Evolutionary conservation across 768 basidiomycete species (phyloP), one percentile per base, ranked within the genome.

Genomic region (Trametes sanguinea): DNA sequence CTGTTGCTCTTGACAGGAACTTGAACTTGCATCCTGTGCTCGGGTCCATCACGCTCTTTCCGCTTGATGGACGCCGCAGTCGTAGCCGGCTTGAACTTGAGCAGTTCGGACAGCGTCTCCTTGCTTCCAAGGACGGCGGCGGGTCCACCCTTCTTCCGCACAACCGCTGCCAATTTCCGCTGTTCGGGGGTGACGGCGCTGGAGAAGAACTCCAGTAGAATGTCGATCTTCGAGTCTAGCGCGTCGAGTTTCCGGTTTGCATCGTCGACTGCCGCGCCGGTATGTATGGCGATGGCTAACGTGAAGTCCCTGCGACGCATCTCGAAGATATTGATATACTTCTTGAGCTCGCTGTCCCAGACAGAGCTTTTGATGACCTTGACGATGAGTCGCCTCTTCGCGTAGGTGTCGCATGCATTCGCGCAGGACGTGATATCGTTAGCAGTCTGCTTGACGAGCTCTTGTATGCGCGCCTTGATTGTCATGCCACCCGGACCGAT

Each of bases 401-500:
- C 54, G 54, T 76, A 76, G 2, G 72, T 66, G 50, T 76, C 73
- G 54, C 75, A 76, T 1, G 65, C 58, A 43, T 73, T 76, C 17
- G 68, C 73, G 55, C 75, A 76, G 2, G 64, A 32, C 56, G 71
- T 70, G 61, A 76, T 75, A 42, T 76, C 74, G 4, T 71, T 54
- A 2, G 70, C 73, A 0, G 69, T 71, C n/a, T 57, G 37, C 27
- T 65, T 61, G 6, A 74, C 61, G 8, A 79, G 69, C 1, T 59
- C 61, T 35, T 75, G 69, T 62, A 80, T 57, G 4, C 77, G 73
- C 4, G 71, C 75, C 33, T 73, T 63, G 61, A 79, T 70, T 1
- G 65, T 74, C 16, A 48, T 71, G 3, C 75, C 76, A 52, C 76
- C 74, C 0, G 72, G 73, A 3, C 69, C 73, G 3, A 67, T 29